These are phyloP conservation scores for Cutaneotrichosporon cyanovorans DNA, from an alignment of 1,284 basidiomycete species.

Conservation along the genomic window DNA sequence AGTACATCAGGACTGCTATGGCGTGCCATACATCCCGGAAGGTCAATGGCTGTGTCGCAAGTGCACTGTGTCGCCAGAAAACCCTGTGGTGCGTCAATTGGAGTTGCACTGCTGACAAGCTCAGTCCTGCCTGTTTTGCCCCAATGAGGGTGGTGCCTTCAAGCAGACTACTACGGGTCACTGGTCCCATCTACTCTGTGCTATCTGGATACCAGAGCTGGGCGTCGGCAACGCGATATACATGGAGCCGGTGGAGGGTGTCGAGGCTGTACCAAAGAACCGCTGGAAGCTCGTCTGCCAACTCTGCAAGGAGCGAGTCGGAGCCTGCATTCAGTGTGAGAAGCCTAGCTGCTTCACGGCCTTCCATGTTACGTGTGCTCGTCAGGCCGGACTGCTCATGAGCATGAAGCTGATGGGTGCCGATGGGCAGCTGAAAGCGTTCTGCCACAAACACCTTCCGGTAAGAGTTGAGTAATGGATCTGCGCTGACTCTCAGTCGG, in stretches of 20 bases:
- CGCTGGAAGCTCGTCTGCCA: conserved; percentile 94
- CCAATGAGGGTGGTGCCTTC: conserved; percentile 95
- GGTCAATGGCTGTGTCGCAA: conserved; percentile 99
- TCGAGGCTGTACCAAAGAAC: conserved; percentile 80
- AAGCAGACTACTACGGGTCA: conserved; percentile 90
- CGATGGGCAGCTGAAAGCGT: conserved; percentile 57
- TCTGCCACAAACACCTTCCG: conserved; percentile 81
- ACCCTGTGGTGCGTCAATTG: conserved; percentile 68
- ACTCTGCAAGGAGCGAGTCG: conserved; percentile 70
- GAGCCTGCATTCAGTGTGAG: conserved; percentile 95
- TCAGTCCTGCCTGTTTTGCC: conserved; percentile 86
- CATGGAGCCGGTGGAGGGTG: conserved; percentile 95
- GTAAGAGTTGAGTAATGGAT: conserved; percentile 51
- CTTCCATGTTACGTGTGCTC: conserved; percentile 91
- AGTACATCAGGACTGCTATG: conserved; percentile 99
- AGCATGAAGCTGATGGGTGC: conserved; percentile 70
- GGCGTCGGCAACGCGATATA: conserved; percentile 90
- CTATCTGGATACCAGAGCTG: conserved; percentile 96
- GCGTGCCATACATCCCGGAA: conserved; percentile 98
- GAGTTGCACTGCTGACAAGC: conserved; percentile 3
- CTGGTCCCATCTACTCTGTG: conserved; percentile 95
- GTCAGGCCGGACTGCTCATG: conserved; percentile 70
- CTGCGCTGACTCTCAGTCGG: conserved; percentile 14
- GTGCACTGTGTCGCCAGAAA: conserved; percentile 95
- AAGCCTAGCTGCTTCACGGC: conserved; percentile 86